Conservation (phyloP, 768 basidiomycete species). For the Tubosaeta sp. region DNA sequence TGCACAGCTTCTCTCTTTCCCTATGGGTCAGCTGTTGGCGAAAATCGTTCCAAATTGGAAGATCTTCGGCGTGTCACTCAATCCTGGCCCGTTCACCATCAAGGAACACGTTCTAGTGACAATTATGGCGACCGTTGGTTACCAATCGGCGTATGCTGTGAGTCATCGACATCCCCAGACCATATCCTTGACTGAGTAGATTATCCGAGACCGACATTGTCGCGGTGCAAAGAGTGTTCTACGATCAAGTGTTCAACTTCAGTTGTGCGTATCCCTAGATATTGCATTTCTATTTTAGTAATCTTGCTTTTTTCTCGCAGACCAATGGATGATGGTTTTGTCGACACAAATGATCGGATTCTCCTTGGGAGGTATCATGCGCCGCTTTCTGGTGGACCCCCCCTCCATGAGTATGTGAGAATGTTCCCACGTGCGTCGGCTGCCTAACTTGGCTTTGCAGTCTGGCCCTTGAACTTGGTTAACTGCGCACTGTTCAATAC, state of each 20-base stretch:
- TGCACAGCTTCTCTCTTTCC: constrained; percentile 70
- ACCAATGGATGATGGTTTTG: constrained; percentile 61
- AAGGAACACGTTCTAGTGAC: constrained; percentile 73
- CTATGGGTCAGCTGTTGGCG: constrained; percentile 63
- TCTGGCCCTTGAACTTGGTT: constrained; percentile 72
- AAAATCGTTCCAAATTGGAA: constrained; percentile 44
- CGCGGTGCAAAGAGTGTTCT: constrained; percentile 69
- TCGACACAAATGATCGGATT: constrained; percentile 72
- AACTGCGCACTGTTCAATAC: constrained; percentile 74
- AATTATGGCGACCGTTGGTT: constrained; percentile 56
- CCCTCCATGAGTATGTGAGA: constrained; percentile 55
- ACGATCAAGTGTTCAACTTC: constrained; percentile 56
- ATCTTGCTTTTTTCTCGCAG: constrained; percentile 20
- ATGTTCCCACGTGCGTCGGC: not conserved
- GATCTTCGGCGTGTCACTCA: constrained; percentile 56
- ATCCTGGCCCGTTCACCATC: constrained; percentile 77
- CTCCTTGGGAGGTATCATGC: constrained; percentile 54
- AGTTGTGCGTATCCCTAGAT: constrained; percentile 28
- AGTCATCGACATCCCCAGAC: not conserved
- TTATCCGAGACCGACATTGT: constrained; percentile 56
- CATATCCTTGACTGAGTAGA: not conserved
- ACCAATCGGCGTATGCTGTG: constrained; percentile 21
- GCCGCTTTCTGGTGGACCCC: constrained; percentile 61
- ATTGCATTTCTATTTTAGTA: not conserved
- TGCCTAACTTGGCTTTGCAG: constrained; percentile 35